These are phyloP conservation scores for Desmodesmus armatus DNA, from an alignment of 139 green algal species.

Conservation along the genomic window DNA sequence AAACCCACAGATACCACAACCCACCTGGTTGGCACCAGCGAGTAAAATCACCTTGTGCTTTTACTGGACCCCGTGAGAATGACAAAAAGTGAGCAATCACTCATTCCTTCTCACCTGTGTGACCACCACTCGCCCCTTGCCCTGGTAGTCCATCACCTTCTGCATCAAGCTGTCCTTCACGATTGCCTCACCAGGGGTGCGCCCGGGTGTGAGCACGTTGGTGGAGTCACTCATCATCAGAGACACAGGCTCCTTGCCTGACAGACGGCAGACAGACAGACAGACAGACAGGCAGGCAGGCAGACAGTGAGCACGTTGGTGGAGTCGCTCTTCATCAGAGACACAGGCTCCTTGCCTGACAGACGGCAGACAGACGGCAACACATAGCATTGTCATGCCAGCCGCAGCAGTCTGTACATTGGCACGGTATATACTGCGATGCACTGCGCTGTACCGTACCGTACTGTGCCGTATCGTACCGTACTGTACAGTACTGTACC, in stretches of 20 bases:
- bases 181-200: slow-evolving; percentile 85
- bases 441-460: too few relatives aligned
- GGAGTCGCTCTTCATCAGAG: slow-evolving; percentile 96
- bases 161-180: slow-evolving; percentile 78
- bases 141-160: slow-evolving; percentile 77
- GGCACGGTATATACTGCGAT: too few relatives aligned
- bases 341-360: slow-evolving; percentile 77
- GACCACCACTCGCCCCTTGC: slow-evolving; percentile 90
- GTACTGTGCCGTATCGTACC: too few relatives aligned
- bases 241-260: slow-evolving; percentile 82
- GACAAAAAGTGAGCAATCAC: too few relatives aligned
- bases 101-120: slow-evolving; percentile 81
- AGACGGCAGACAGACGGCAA: not conserved
- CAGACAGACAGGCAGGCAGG: too few relatives aligned
- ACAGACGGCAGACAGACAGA: not conserved
- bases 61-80: too few relatives aligned
- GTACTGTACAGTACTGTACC: too few relatives aligned
- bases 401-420: too few relatives aligned
- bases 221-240: slow-evolving; percentile 98
- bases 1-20: too few relatives aligned
- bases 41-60: too few relatives aligned
- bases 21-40: too few relatives aligned
- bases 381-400: too few relatives aligned
- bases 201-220: slow-evolving; percentile 94
- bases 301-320: slow-evolving; percentile 97